Base-by-base conservation (phyloP, 2,329 filamentous ascomycete genomes). In the Neofusicoccum ribis region DNA sequence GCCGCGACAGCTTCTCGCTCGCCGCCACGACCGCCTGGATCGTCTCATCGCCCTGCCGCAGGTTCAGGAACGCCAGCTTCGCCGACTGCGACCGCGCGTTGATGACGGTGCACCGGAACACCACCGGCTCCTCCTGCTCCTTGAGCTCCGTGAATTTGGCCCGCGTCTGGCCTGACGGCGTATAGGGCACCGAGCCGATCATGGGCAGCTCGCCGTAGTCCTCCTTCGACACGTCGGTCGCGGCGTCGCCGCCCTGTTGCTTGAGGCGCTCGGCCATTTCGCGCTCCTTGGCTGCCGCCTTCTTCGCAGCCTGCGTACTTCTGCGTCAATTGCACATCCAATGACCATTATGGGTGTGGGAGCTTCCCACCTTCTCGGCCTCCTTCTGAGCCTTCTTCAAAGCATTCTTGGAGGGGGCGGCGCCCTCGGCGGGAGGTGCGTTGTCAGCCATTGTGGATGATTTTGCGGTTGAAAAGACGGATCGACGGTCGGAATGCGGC, bases 11-110 rank as follows among this genome's bases (percentile, higher is more conserved):
- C 79, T 72, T 86, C 68, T 80, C 80, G 69, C 79, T 86, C 56
- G 87, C 89, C 17, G 85, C 84, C 15, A 92, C 82, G 43, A 97
- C 89, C 60, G 90, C 92, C 82, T 97, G 93, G 44, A 97, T 89
- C 31, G 89, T 90, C 83, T 90, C 89, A 73, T 88, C 85, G 66
- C 85, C 83, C 77, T 91, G 88, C 78, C 92, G 86, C 71, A 98
- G 84, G 81, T 95, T 92, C 72, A 97, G 80, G 81, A 97, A 97
- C 47, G 88, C 90, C 82, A 97, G 90, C 83, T 97, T 96, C 70
- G 93, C 92, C 67, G 91, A 89, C 81, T 98, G 94, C 71, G 90
- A 89, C 69, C 94, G 88, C 37, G 91, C 88, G 81, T 96, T 97
- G 77, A 96, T 91, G 44, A 97, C 85, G 83, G 91, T 92, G 36